Conservation (phyloP, 345 rosid genomes). For the Capsella bursapastoris region DNA sequence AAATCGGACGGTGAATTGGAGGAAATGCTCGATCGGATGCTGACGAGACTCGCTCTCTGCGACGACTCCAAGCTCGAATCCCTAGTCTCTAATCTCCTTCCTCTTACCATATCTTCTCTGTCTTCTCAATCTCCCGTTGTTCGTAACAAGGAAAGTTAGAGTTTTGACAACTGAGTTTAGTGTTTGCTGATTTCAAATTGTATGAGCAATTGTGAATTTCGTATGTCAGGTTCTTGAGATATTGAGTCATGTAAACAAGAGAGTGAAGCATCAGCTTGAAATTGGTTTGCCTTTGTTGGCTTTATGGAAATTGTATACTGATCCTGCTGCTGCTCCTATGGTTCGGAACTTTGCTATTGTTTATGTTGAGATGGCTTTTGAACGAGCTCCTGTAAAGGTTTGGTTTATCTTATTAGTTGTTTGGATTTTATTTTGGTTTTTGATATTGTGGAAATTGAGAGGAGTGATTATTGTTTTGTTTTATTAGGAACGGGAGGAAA, state of each 20-base stretch:
- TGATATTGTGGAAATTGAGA: constrained; percentile 9
- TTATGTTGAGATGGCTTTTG: constrained; percentile 97
- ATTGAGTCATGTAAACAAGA: constrained; percentile 92
- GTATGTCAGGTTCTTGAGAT: constrained; percentile 84
- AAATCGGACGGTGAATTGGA: constrained; percentile 77
- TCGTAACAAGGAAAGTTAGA: constrained; percentile 69
- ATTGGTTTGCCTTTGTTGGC: constrained; percentile 77
- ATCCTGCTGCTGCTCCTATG: constrained; percentile 65
- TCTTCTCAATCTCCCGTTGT: constrained; percentile 64
- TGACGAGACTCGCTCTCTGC: constrained; percentile 85
- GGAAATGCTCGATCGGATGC: constrained; percentile 93
- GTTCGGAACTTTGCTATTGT: constrained; percentile 86
- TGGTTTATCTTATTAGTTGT: constrained; percentile 9
- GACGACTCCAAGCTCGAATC: constrained; percentile 82
- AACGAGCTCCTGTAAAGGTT: constrained; percentile 66
- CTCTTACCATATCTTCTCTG: constrained; percentile 76
- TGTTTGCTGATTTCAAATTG: constrained; percentile 16
- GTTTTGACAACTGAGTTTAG: constrained; percentile 5
- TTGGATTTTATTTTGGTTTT: constrained; percentile 13
- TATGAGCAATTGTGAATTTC: neutral
- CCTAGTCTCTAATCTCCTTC: constrained; percentile 80
- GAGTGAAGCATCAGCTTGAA: constrained; percentile 84
- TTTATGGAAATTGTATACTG: constrained; percentile 72
- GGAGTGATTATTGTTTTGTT: constrained; percentile 21
- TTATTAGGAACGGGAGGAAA: constrained; percentile 76